Evolutionary conservation across 768 basidiomycete species (phyloP).

Genomic region (Macrolepiota fuliginosa): DNA sequence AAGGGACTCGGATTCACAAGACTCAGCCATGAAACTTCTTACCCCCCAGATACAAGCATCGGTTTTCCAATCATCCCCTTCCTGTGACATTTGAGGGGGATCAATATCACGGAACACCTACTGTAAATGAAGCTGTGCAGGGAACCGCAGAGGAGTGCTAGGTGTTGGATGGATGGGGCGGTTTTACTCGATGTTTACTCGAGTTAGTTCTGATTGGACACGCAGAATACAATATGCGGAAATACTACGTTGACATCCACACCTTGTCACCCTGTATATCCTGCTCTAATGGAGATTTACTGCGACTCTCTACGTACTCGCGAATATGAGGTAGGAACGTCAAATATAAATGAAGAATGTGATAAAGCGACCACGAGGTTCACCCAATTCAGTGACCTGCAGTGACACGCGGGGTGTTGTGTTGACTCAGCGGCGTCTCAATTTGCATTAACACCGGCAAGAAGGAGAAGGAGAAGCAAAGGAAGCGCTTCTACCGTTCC

Average conservation of each 20-base stretch:
- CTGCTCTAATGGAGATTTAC: background rate
- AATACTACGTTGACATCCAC: background rate
- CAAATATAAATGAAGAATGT: background rate
- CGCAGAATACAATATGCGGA: background rate
- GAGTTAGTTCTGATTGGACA: background rate
- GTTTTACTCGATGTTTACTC: background rate
- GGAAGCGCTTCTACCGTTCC: background rate
- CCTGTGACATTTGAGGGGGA: slow-evolving; percentile 1
- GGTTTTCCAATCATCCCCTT: background rate
- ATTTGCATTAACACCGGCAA: background rate
- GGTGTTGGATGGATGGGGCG: background rate
- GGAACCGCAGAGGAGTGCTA: background rate
- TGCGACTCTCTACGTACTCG: background rate
- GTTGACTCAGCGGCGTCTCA: background rate
- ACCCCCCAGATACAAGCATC: background rate
- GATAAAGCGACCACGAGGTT: background rate
- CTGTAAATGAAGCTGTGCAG: slow-evolving; percentile 4
- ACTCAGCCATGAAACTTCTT: background rate
- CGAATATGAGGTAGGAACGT: background rate
- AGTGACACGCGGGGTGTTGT: background rate
- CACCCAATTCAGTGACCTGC: background rate
- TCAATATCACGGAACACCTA: background rate
- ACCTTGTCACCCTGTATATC: background rate
- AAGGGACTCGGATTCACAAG: slow-evolving; percentile 4
- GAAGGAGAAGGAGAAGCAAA: background rate